Evolutionary conservation across 495 filamentous ascomycete genomes (phyloP), one percentile per base, ranked within the genome.

Genomic region (Neohortaea acidophila): DNA sequence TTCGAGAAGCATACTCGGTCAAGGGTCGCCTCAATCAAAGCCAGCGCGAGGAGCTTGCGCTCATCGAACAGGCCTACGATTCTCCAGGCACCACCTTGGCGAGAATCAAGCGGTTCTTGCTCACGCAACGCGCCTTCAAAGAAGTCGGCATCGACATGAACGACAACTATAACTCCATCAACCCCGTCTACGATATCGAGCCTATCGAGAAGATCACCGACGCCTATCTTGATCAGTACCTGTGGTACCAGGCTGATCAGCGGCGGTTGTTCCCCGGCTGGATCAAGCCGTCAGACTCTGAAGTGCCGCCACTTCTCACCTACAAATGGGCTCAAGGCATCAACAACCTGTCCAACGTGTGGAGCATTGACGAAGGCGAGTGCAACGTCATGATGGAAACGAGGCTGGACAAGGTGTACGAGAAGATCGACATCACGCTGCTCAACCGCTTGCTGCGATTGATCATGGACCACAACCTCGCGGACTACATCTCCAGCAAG

Each of bases 121-220:
- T 99, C 34, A 99, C 91, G 1, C 86, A 94, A 56, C 73, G 91
- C 53, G 91, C 91, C 1, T 99, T 99, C 66, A 99, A 99, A 63
- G 91, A 99, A 59, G 91, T 99, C 25, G 87, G 89, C 31, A 96
- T 99, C 40, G 91, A 99, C 52, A 99, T 99, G 91, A 99, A 99
- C 56, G 91, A 99, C 62, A 99, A 99, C 51, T 99, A 99, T 58
- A 93, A 79, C 63, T 83, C 81, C 22, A 99, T 96, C 66, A 99
- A 96, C 51, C 91, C 91, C 3, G 91, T 99, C 20, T 99, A 96
- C 51, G 91, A 99, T 53, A 86, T 99, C 49, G 91, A 99, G 59
- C 91, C 91, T 2, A 93, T 99, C 35, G 91, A 99, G 63, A 99
- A 99, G 67, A 99, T 99, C 49, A 99, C 89, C 31, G 91, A 99